These are phyloP conservation scores for Geotrichum phurueaensis DNA, from an alignment of 1,139 yeast species.

Conservation along the genomic window DNA sequence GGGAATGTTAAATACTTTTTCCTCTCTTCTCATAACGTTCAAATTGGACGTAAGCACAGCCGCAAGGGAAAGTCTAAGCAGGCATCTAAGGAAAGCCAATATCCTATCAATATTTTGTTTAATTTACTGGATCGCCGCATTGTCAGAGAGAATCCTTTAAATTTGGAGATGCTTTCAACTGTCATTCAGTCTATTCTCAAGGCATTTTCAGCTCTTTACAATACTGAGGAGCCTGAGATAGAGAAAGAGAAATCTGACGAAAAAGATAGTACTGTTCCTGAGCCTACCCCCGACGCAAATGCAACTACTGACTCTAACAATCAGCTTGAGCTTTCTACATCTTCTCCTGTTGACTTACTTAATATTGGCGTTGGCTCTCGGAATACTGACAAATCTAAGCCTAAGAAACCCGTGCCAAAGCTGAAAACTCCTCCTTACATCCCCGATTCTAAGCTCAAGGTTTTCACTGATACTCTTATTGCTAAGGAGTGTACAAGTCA, in stretches of 20 bases:
- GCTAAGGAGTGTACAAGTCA: conserved; percentile 82
- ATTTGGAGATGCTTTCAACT: conserved; percentile 72
- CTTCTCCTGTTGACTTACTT: background rate
- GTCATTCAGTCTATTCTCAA: conserved; percentile 72
- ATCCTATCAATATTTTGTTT: conserved; percentile 67
- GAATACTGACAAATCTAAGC: conserved; percentile 11
- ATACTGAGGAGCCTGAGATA: conserved; percentile 23
- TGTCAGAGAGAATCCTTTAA: conserved; percentile 63
- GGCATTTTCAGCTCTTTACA: conserved; percentile 46
- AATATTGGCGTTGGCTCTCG: background rate
- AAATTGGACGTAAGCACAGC: conserved; percentile 45
- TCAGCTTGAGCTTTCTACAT: background rate
- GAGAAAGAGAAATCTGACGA: conserved; percentile 22
- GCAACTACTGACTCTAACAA: background rate
- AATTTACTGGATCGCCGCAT: conserved; percentile 55
- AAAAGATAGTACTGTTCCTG: background rate
- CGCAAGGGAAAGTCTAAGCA: conserved; percentile 38
- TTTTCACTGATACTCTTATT: conserved; percentile 63
- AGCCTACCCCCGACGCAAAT: conserved; percentile 1
- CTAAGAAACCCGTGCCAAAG: conserved; percentile 21
- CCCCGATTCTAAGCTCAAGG: conserved; percentile 57
- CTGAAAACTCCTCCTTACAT: conserved; percentile 55
- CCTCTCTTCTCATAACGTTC: conserved; percentile 72
- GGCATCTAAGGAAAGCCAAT: conserved; percentile 43
- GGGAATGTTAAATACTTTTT: conserved; percentile 68